A percentile compares a stretch with the other conserved stretches of the same genome.
phyloP scores from a whole-genome alignment of 805 yeast genomes.

The Candida railenensis region DNA sequence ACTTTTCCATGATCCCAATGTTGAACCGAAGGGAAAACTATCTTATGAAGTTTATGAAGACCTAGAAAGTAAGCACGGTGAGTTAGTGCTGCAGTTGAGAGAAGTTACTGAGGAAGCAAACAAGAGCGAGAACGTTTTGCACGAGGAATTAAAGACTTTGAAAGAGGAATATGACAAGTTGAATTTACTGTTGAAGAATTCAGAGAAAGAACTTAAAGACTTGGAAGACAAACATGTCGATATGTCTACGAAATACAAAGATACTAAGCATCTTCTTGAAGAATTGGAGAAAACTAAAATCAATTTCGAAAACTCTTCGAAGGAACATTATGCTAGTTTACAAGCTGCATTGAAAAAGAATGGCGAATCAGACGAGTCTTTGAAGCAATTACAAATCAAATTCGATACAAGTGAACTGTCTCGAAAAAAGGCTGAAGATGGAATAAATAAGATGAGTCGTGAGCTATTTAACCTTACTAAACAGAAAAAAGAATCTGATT shows the following conservation, averaged over 20 bases:
- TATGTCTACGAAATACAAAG: constrained; percentile 18
- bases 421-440: constrained; percentile 73
- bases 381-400: constrained; percentile 29
- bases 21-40: constrained; percentile 67
- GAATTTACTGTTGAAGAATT: constrained; percentile 13
- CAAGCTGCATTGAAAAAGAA: constrained; percentile 28
- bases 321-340: constrained; percentile 27
- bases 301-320: constrained; percentile 28
- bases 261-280: constrained; percentile 19
- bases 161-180: constrained; percentile 11
- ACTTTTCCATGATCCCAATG: constrained; percentile 67
- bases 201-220: constrained; percentile 16
- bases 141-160: constrained; percentile 16
- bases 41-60: constrained; percentile 60
- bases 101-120: constrained; percentile 18
- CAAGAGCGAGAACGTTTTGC: constrained; percentile 18
- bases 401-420: constrained; percentile 34
- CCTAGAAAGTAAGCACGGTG: constrained; percentile 35
- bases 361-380: constrained; percentile 19
- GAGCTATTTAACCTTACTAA: constrained; percentile 69
- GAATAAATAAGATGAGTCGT: constrained; percentile 85
- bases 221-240: constrained; percentile 19
- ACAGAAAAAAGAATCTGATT: constrained; percentile 53
- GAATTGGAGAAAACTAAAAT: constrained; percentile 28
- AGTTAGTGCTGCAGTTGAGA: constrained; percentile 21